phyloP scores from a whole-genome alignment of 768 basidiomycete species.

The Calocybe indica region DNA sequence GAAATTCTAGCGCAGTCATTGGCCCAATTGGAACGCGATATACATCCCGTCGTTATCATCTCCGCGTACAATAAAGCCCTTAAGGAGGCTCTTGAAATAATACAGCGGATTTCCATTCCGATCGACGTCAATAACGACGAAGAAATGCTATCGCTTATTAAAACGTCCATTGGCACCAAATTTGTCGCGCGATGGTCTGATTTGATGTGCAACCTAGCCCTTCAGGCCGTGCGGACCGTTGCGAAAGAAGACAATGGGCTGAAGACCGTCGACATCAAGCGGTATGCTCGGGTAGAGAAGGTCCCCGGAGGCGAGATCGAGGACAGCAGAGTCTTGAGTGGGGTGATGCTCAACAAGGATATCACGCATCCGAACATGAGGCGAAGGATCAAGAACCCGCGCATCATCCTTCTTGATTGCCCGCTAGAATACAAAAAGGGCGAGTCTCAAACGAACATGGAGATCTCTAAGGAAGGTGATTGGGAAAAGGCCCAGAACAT shows the following conservation, averaged over 20 bases:
- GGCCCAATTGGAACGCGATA: conserved; percentile 89
- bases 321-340: conserved; percentile 77
- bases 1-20: conserved; percentile 96
- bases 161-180: conserved; percentile 97
- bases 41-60: conserved; percentile 99
- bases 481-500: conserved; percentile 91
- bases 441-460: conserved; percentile 97
- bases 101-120: conserved; percentile 82
- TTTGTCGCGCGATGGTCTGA: conserved; percentile 96
- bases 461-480: conserved; percentile 90
- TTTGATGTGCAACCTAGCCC: conserved; percentile 93
- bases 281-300: conserved; percentile 96
- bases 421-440: conserved; percentile 99
- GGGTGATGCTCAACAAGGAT: conserved; percentile 98
- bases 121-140: conserved; percentile 82
- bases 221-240: conserved; percentile 89
- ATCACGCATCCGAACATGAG: conserved; percentile 98
- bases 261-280: conserved; percentile 95
- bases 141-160: conserved; percentile 95
- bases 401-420: conserved; percentile 88
- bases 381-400: conserved; percentile 80
- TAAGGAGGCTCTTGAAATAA: conserved; percentile 84
- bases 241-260: conserved; percentile 68
- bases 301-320: conserved; percentile 98
- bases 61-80: conserved; percentile 96